Percentiles rank a stretch among this genome's conserved stretches.
Conservation (phyloP, 164 flowering plant genomes). For the Umbilicus rupestris region DNA sequence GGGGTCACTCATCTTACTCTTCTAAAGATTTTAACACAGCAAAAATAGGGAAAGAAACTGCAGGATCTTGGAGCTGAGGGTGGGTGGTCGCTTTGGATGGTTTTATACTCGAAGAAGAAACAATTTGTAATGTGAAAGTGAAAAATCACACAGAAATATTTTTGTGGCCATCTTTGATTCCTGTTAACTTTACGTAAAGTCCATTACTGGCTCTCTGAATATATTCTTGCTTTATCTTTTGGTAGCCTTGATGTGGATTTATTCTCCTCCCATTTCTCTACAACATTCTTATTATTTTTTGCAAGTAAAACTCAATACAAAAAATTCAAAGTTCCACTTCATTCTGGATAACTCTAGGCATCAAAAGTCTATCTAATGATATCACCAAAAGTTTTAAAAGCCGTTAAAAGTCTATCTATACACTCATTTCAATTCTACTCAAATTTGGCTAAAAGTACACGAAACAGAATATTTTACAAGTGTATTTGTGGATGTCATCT, state of each 20-base stretch:
- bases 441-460: background rate
- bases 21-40: background rate
- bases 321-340: background rate
- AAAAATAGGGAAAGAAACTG: background rate
- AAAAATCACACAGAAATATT: background rate
- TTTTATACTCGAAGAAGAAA: background rate
- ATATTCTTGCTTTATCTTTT: background rate
- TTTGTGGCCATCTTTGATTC: background rate
- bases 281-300: background rate
- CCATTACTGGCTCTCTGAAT: background rate
- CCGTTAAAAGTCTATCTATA: background rate
- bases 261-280: too few species aligned
- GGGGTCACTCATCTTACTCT: conserved; percentile 43
- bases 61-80: background rate
- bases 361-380: background rate
- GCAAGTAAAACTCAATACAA: too few species aligned
- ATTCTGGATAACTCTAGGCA: background rate
- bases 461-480: background rate
- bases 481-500: background rate
- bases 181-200: background rate
- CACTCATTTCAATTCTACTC: background rate
- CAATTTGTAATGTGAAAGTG: background rate
- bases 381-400: too few species aligned
- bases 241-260: background rate
- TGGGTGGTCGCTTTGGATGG: background rate